phyloP scores from a whole-genome alignment of 2,329 filamentous ascomycete species.

The Lachnellula cervina region DNA sequence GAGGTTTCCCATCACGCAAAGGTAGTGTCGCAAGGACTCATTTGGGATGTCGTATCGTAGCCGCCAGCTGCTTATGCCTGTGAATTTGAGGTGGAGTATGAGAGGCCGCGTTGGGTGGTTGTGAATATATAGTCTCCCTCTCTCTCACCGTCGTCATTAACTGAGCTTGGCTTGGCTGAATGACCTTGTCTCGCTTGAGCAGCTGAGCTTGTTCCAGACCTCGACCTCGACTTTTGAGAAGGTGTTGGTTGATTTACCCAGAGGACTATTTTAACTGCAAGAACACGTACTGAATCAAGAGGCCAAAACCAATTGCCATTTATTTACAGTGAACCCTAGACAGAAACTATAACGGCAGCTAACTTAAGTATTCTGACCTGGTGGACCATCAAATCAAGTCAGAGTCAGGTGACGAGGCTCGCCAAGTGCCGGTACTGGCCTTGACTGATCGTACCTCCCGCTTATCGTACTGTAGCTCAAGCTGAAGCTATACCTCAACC shows the following conservation, averaged over 20 bases:
- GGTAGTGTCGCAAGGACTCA: conserved; percentile 26
- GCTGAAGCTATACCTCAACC: conserved; percentile 11
- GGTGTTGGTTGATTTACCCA: not conserved
- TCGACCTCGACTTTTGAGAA: not conserved
- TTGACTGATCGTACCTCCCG: conserved; percentile 9
- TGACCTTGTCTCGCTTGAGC: not conserved
- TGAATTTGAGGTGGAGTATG: not conserved
- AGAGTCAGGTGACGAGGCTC: conserved; percentile 14
- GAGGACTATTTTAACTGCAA: not conserved
- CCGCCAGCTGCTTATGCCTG: conserved; percentile 1
- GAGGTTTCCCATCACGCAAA: conserved; percentile 59
- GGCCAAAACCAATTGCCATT: too few species aligned
- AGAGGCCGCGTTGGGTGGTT: not conserved
- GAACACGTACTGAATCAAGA: too few species aligned
- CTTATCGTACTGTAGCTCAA: conserved; percentile 28
- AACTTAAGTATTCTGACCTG: not conserved
- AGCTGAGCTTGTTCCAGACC: not conserved
- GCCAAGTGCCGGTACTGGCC: conserved; percentile 1
- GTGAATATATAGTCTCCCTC: not conserved
- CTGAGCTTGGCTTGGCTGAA: not conserved
- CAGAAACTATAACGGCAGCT: not conserved
- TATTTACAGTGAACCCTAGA: too few species aligned
- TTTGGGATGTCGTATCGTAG: conserved; percentile 22
- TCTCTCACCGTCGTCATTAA: not conserved
- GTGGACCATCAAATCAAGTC: not conserved